Percentiles rank a stretch among this genome's conserved stretches.
phyloP scores from a whole-genome alignment of 2,329 filamentous ascomycete species.

The Metarhizium brunneum region DNA sequence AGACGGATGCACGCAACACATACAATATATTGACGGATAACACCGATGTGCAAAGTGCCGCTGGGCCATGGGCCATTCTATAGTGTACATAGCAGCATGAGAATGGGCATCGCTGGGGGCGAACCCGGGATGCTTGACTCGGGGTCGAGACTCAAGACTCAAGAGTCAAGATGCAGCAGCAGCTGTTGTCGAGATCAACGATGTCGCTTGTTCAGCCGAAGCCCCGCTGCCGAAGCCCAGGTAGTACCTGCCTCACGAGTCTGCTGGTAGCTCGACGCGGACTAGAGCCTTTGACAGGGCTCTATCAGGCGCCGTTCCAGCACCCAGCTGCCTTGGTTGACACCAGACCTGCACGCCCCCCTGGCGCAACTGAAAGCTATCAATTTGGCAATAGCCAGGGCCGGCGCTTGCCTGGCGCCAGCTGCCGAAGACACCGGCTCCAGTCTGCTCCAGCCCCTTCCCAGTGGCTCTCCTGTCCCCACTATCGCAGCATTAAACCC shows the following conservation, averaged over 20 bases:
- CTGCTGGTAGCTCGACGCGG: too few species aligned
- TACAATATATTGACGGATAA: not conserved
- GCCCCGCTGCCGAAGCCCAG: not conserved
- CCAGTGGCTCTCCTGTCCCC: not conserved
- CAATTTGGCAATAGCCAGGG: not conserved
- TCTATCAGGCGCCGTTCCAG: not conserved
- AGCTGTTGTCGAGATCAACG: too few species aligned
- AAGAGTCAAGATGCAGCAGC: too few species aligned
- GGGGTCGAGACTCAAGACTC: too few species aligned
- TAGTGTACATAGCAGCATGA: too few species aligned
- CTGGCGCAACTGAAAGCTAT: not conserved
- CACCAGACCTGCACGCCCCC: not conserved
- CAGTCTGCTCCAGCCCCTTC: not conserved
- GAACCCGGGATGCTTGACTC: not conserved
- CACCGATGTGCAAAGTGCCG: not conserved
- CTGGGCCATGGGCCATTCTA: not conserved
- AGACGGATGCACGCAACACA: not conserved
- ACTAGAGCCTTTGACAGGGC: too few species aligned
- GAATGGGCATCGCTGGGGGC: too few species aligned
- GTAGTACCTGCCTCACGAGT: not conserved
- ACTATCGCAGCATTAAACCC: not conserved
- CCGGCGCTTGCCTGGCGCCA: not conserved
- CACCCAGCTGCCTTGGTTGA: not conserved
- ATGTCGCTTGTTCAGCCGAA: not conserved
- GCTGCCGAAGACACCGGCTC: not conserved